A percentile compares a stretch with the other conserved stretches of the same genome.
phyloP scores from a whole-genome alignment of 768 basidiomycete species.

The Dentipellis fragilis region DNA sequence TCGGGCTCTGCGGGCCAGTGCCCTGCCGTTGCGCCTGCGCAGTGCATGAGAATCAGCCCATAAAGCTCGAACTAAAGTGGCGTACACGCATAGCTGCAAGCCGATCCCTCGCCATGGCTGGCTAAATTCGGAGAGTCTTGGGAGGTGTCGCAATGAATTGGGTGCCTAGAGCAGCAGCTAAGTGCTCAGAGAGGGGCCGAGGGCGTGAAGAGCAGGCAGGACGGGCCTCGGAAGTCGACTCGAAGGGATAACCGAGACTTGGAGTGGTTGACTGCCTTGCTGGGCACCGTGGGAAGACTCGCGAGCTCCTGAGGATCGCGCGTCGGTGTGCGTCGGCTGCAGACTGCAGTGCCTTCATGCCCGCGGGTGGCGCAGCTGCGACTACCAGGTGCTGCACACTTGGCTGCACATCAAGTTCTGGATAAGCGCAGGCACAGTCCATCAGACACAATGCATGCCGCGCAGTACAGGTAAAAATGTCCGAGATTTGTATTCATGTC shows the following conservation, averaged over 20 bases:
- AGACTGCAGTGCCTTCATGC: no score
- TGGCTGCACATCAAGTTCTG: no score
- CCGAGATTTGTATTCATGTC: background rate
- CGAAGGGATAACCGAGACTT: no score
- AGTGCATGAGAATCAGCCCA: background rate
- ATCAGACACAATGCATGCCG: background rate
- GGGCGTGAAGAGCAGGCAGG: no score
- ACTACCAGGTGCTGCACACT: no score
- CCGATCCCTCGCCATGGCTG: slow-evolving; percentile 14
- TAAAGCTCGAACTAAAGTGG: background rate
- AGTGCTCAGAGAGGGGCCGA: background rate
- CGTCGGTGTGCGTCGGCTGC: no score
- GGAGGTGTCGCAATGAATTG: background rate
- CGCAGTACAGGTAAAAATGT: background rate
- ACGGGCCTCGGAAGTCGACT: no score
- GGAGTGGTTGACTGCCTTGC: no score
- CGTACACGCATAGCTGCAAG: slow-evolving; percentile 15
- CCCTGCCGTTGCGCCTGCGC: slow-evolving; percentile 22
- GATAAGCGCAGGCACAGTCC: no score
- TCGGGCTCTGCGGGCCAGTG: slow-evolving; percentile 11
- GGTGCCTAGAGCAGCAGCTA: background rate
- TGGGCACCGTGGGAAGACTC: no score
- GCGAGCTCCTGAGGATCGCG: no score
- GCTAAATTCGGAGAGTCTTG: background rate
- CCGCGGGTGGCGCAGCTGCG: no score